Base-by-base conservation (phyloP, 2,329 filamentous ascomycete species). In the Emergomyces orientalis region DNA sequence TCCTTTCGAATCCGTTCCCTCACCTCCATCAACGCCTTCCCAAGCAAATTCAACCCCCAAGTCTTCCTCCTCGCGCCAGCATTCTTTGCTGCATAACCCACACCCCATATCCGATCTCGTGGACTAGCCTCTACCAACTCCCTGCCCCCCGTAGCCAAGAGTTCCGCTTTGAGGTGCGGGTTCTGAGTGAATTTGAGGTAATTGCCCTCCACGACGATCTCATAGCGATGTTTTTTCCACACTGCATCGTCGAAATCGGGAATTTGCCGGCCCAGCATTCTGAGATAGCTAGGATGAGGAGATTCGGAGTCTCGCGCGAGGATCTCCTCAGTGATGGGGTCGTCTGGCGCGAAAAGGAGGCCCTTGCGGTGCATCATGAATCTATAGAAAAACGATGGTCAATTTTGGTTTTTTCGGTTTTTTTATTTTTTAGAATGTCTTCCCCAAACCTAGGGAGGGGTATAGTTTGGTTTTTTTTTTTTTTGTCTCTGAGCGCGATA, bases 321-420 rank as follows among this genome's bases (percentile, higher is more conserved):
- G 22, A 72, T 73, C 59, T 67, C 61, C 1, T 66, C 58, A 6
- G 71, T 72, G n/a, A 69, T 67, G 37, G 68, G 62, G 22, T 66
- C 64, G 47, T 72, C 68, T 22, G 66, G 67, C 3, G 68, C 67
- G 63, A 75, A 73, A 34, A 73, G 65, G 6, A 74, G 64, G 9
- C 71, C 72, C 66, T 76, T 75, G 54, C 69, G 70, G 55, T 72
- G 72, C 73, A 75, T 75, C 70, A 75, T 75, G 63, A 70, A 73
- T 41, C 62, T 63, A 39, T 27, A 57, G 13, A 17, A 49, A 27
- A 11, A 13, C 25, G 11, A 27, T 49, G 47, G 47, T 49, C 47
- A 49, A 49, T n/a, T 27, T 22, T n/a, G n/a, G n/a, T 45, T 5
- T 45, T 22, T 22, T 45, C 43, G 9, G 25, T 13, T 47, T 6